Evolutionary conservation across 345 rosid species (phyloP).

Genomic region (Excoecaria agallocha): DNA sequence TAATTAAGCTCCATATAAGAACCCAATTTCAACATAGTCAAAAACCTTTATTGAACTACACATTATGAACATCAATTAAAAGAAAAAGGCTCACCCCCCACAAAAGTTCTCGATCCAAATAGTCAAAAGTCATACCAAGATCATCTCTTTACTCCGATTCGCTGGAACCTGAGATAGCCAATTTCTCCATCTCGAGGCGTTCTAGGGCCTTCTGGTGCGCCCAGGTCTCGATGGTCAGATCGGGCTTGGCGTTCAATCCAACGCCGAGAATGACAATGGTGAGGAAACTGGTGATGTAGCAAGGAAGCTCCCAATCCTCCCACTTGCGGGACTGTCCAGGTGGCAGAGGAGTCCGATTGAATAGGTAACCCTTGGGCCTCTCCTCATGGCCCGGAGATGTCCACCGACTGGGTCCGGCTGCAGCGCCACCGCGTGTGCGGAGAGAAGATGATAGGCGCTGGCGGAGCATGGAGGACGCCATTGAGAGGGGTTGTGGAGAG

Average conservation of each 20-base stretch:
- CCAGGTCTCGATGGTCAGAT: slow-evolving; percentile 99
- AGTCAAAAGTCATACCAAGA: background rate
- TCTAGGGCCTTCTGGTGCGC: slow-evolving; percentile 95
- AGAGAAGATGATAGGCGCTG: slow-evolving; percentile 60
- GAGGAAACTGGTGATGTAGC: slow-evolving; percentile 96
- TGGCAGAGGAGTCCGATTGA: slow-evolving; percentile 71
- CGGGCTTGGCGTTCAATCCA: slow-evolving; percentile 96
- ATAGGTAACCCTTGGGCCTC: slow-evolving; percentile 80
- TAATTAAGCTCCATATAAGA: slow-evolving; percentile 9
- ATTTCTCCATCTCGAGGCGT: slow-evolving; percentile 72
- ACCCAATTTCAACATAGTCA: slow-evolving; percentile 5
- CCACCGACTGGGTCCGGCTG: slow-evolving; percentile 79
- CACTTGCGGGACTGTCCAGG: slow-evolving; percentile 86
- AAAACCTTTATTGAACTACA: slow-evolving; percentile 16
- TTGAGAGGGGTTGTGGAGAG: slow-evolving; percentile 14
- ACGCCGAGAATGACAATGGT: slow-evolving; percentile 94
- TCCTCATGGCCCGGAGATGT: slow-evolving; percentile 85
- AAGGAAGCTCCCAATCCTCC: slow-evolving; percentile 99
- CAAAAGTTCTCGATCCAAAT: background rate
- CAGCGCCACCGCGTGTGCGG: slow-evolving; percentile 26
- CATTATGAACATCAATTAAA: background rate
- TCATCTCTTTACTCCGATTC: slow-evolving; percentile 21
- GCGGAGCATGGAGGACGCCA: slow-evolving; percentile 54
- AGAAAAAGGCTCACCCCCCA: background rate
- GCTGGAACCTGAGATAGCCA: slow-evolving; percentile 10